These are phyloP conservation scores for Trametes cinnabarina DNA, from an alignment of 768 basidiomycete genomes.

Conservation along the genomic window DNA sequence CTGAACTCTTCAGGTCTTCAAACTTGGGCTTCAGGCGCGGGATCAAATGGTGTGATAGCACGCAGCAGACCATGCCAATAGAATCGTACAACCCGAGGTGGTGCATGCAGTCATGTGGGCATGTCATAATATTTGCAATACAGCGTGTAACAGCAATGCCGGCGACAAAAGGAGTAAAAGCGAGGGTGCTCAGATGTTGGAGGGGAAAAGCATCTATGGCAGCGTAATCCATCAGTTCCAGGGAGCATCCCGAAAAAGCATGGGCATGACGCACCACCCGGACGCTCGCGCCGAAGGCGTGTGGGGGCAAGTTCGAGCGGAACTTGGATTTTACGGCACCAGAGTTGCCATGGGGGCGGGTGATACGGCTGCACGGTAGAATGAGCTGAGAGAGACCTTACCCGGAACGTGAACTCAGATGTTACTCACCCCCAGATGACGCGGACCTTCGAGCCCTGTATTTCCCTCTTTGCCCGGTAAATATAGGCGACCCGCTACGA, in stretches of 20 bases:
- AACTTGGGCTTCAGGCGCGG: too few relatives aligned
- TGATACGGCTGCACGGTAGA: conserved; percentile 64
- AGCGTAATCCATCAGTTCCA: neutral
- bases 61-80: neutral
- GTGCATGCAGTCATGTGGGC: conserved; percentile 32
- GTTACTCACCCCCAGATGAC: conserved; percentile 93
- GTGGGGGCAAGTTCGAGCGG: conserved; percentile 90
- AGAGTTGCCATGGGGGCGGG: conserved; percentile 89
- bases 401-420: neutral
- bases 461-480: conserved; percentile 94
- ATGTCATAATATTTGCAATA: conserved; percentile 37
- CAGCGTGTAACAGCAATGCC: conserved; percentile 23
- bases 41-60: neutral
- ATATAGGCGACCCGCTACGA: conserved; percentile 91
- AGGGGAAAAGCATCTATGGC: conserved; percentile 87
- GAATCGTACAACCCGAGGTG: conserved; percentile 15
- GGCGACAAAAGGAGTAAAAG: conserved; percentile 24
- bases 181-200: conserved; percentile 59
- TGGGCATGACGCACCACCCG: conserved; percentile 62
- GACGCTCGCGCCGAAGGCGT: conserved; percentile 89
- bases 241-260: neutral
- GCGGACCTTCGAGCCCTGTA: conserved; percentile 92
- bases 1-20: neutral
- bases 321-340: conserved; percentile 98
- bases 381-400: neutral